A percentile compares a stretch with the other conserved stretches of the same genome.
phyloP scores from a whole-genome alignment of 768 basidiomycete genomes.

The Udeniomyces megalosporus region DNA sequence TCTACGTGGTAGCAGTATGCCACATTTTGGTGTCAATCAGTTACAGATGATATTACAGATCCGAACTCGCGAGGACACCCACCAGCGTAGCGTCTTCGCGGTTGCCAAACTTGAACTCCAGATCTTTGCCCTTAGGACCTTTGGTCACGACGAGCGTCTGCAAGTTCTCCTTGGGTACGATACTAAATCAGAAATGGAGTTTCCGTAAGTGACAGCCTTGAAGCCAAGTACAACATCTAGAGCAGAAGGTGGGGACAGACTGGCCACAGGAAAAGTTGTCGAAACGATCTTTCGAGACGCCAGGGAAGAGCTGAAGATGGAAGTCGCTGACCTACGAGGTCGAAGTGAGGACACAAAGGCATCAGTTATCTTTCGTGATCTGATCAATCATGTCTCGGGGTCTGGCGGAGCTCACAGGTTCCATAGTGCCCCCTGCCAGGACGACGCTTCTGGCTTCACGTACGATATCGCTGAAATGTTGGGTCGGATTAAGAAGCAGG shows the following conservation, averaged over 20 bases:
- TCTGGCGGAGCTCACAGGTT: slow-evolving; percentile 46
- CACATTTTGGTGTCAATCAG: too few relatives aligned
- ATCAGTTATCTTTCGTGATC: background rate
- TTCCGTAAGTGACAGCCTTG: too few relatives aligned
- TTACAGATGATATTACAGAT: background rate
- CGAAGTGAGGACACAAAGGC: background rate
- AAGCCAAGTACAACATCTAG: too few relatives aligned
- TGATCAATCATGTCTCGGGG: background rate
- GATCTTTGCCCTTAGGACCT: slow-evolving; percentile 53
- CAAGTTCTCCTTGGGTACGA: slow-evolving; percentile 67
- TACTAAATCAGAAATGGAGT: too few relatives aligned
- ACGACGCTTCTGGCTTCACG: slow-evolving; percentile 68
- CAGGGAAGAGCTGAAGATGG: slow-evolving; percentile 57
- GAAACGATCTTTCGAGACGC: slow-evolving; percentile 45
- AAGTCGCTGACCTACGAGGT: slow-evolving; percentile 96
- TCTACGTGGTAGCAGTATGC: slow-evolving; percentile 37
- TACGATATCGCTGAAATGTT: slow-evolving; percentile 67
- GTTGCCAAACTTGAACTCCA: slow-evolving; percentile 68
- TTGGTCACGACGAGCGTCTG: slow-evolving; percentile 54
- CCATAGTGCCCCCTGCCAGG: slow-evolving; percentile 95
- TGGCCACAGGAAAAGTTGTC: slow-evolving; percentile 79
- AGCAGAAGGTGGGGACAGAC: background rate
- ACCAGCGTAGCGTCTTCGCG: slow-evolving; percentile 52
- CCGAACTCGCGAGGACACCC: background rate
- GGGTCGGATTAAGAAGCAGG: slow-evolving; percentile 79